Base-by-base conservation (phyloP, 2,329 filamentous ascomycete species). In the Parastagonospora avenae region DNA sequence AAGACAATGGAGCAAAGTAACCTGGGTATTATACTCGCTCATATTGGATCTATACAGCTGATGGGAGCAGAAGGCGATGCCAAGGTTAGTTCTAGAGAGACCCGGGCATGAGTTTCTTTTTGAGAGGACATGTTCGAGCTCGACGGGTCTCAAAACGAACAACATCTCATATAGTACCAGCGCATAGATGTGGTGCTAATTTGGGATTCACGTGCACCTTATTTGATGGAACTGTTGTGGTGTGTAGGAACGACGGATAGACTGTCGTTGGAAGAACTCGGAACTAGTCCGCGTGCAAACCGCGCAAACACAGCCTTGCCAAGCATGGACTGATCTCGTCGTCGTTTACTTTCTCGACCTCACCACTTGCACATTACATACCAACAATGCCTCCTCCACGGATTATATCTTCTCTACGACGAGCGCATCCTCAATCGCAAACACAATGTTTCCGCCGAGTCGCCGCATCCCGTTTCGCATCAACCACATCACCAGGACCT, bases 331-430 rank as follows among this genome's bases (percentile, higher is more conserved):
- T 64, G 54, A 60, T 62, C 55, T 62, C 54, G 50, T 57, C 43
- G 41, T 41, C 42, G 35, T 51, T 41, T 27, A 37, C 43, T 49
- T 43, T 36, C 45, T 15, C 30, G 27, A 44, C 28, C 49, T 46
- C 48, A 33, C 15, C 33, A 49, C 50, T 49, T 48, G 46, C 51
- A 37, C 40, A 29, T 37, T 44, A 50, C 29, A 41, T 36, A 47
- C 47, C 36, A 50, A 62, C 44, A 47, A 70, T 70, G 67, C 60
- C 60, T 42, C 66, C 67, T 28, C 67, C 60, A 52, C 60, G 67
- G 47, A 58, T 68, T 12, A 50, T 54, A 0, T 42, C 55, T 16
- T 47, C 64, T 4, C 29, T 70, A 6, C 47, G 68, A 12, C 66
- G 66, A 30, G 51, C 60, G n/a, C 64, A 59, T 27, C 48, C 63